Conservation (phyloP, 495 filamentous ascomycete genomes). For the Jackrogersella minutella region DNA sequence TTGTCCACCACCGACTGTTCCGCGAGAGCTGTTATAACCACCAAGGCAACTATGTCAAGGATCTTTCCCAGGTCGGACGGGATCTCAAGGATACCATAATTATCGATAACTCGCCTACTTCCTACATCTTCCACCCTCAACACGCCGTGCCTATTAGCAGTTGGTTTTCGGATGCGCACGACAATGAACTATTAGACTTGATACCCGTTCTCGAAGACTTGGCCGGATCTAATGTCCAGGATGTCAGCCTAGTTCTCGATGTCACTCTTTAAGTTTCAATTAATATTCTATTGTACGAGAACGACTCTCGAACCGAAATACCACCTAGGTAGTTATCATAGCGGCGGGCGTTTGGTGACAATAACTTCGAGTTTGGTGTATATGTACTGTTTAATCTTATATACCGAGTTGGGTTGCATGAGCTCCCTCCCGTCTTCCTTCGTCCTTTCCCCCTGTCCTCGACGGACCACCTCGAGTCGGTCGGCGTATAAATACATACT, state of each 20-base stretch:
- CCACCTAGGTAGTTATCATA: conserved; percentile 52
- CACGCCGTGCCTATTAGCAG: conserved; percentile 99
- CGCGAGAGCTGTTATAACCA: conserved; percentile 99
- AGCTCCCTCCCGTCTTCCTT: conserved; percentile 27
- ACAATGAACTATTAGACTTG: conserved; percentile 97
- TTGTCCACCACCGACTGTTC: conserved; percentile 96
- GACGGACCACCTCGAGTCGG: conserved; percentile 19
- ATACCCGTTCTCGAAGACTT: conserved; percentile 99
- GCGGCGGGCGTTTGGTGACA: conserved; percentile 60
- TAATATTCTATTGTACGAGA: conserved; percentile 46
- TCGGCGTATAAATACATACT: conserved; percentile 12
- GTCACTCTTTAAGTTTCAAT: conserved; percentile 75
- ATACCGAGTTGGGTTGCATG: conserved; percentile 42
- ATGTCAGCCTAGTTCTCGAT: conserved; percentile 98
- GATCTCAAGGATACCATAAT: conserved; percentile 98
- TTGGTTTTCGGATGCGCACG: conserved; percentile 99
- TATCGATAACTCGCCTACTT: conserved; percentile 99
- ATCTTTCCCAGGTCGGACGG: conserved; percentile 94
- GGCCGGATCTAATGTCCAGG: conserved; percentile 82
- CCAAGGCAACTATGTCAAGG: conserved; percentile 99
- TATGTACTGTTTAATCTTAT: conserved; percentile 53
- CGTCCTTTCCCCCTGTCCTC: conserved; percentile 21
- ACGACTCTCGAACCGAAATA: conserved; percentile 38
- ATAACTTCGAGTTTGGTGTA: conserved; percentile 49
- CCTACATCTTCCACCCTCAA: conserved; percentile 99